These are phyloP conservation scores for Suhomyces canberraensis DNA, from an alignment of 805 yeast genomes.

Conservation along the genomic window DNA sequence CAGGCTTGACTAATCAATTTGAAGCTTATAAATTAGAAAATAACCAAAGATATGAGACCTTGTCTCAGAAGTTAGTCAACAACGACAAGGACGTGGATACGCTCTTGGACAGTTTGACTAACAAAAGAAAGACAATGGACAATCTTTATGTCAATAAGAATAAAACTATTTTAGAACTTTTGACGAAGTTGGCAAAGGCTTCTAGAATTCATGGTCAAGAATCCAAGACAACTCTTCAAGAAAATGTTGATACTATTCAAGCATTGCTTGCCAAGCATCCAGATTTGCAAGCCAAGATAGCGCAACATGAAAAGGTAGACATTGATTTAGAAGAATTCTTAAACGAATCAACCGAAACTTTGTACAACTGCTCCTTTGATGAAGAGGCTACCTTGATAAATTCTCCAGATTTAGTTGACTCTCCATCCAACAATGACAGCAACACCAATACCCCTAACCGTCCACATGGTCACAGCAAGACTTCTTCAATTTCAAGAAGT, in stretches of 20 bases:
- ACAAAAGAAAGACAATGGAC: constrained; percentile 49
- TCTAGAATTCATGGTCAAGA: constrained; percentile 50
- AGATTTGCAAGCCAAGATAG: constrained; percentile 30
- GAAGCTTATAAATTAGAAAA: constrained; percentile 35
- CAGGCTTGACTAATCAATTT: constrained; percentile 34
- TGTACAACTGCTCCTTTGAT: constrained; percentile 30
- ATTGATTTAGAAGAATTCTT: constrained; percentile 35
- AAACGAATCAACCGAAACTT: constrained; percentile 29
- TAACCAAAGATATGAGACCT: constrained; percentile 30
- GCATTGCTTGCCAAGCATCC: constrained; percentile 35
- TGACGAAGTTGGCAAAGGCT: constrained; percentile 42
- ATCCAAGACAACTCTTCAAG: constrained; percentile 40
- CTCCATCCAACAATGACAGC: constrained; percentile 2
- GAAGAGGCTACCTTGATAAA: constrained; percentile 29
- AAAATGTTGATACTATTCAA: constrained; percentile 45
- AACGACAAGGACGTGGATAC: constrained; percentile 50
- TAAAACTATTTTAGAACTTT: constrained; percentile 38
- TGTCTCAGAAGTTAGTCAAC: constrained; percentile 34
- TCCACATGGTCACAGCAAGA: constrained; percentile 6
- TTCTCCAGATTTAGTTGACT: constrained; percentile 13
- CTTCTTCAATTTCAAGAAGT: constrained; percentile 12
- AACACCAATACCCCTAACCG: constrained; percentile 7
- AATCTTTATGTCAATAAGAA: constrained; percentile 47
- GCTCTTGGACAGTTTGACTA: constrained; percentile 46
- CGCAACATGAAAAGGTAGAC: constrained; percentile 24